Evolutionary conservation across 148 eudicot species (phyloP), one percentile per base, ranked within the genome.

Genomic region (Euryodendron excelsum): DNA sequence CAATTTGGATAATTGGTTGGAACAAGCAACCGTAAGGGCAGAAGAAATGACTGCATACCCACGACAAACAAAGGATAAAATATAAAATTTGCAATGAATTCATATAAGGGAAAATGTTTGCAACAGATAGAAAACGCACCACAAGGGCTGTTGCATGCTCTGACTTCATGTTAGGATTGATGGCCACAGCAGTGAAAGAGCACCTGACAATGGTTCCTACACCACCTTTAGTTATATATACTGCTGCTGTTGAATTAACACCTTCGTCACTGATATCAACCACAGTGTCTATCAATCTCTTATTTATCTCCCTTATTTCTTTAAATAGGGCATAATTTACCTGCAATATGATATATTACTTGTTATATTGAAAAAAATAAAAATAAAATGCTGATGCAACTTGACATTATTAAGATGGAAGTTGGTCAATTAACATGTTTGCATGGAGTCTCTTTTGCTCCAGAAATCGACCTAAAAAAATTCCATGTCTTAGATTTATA

Each of bases 1-100:
- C 89, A 89, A 83, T 88, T 85, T 68, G 98, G 98, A 85, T 94
- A 94, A 83, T 89, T 90, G 44, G 82, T 85, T 50, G 98, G 98
- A 87, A 94, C 83, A 65, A 94, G 90, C 85, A 94, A 67, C 73
- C 82, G 77, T 65, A 94, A 81, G 73, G 97, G 98, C 82, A 89
- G 91, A 74, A 94, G 87, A 55, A 87, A 90, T 34, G 92, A 87
- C 98, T 94, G 94, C 81, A 88, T n/a, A 80, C 11, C 45, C 39
- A 31, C 30, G 34, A 59, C 69, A 74, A 60, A 80, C 69, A 37
- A 47, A 76, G 27, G 21, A 33, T 12, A 5, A 28, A 64, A 10
- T 30, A 66, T 11, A 59, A 28, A 65, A n/a, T 55, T 47, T 20
- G 72, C 12, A 34, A 82, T 12, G 12, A 36, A 28, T 27, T 34